phyloP scores from a whole-genome alignment of 2,329 filamentous ascomycete species.

The Elsinoe perseae region DNA sequence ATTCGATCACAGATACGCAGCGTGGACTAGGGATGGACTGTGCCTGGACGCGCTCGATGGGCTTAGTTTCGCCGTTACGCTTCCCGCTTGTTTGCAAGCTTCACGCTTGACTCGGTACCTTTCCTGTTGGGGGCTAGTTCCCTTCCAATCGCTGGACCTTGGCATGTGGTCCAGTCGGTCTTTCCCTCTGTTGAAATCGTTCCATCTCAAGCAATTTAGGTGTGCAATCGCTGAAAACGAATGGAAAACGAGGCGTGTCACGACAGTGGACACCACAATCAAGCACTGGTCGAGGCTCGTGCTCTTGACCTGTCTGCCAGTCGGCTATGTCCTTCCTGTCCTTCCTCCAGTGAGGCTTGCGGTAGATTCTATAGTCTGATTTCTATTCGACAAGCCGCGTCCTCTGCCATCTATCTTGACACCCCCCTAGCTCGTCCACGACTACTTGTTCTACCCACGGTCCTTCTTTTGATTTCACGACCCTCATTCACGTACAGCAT shows the following conservation, averaged over 20 bases:
- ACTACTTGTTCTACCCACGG: not conserved
- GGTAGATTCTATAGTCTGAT: not conserved
- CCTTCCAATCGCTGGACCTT: not conserved
- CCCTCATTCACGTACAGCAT: not conserved
- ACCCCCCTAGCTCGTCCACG: not conserved
- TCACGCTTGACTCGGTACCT: not conserved
- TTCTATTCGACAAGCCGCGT: conserved; percentile 6
- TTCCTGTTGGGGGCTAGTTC: not conserved
- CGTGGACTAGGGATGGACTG: not conserved
- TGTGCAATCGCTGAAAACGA: not conserved
- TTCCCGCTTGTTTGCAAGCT: not conserved
- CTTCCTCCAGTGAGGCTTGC: not conserved
- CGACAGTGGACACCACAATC: not conserved
- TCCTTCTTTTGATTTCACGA: not conserved
- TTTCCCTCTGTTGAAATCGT: not conserved
- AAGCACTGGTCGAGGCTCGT: not conserved
- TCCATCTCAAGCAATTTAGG: not conserved
- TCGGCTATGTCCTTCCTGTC: not conserved
- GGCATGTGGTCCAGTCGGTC: not conserved
- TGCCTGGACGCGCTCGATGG: not conserved
- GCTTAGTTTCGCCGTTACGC: not conserved
- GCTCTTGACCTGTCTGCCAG: not conserved
- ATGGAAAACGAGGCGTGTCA: not conserved
- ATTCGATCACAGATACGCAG: not conserved
- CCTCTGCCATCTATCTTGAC: not conserved